Evolutionary conservation across 139 green algal species (phyloP), one percentile per base, ranked within the genome.

Genomic region (Nannochloris sp.): DNA sequence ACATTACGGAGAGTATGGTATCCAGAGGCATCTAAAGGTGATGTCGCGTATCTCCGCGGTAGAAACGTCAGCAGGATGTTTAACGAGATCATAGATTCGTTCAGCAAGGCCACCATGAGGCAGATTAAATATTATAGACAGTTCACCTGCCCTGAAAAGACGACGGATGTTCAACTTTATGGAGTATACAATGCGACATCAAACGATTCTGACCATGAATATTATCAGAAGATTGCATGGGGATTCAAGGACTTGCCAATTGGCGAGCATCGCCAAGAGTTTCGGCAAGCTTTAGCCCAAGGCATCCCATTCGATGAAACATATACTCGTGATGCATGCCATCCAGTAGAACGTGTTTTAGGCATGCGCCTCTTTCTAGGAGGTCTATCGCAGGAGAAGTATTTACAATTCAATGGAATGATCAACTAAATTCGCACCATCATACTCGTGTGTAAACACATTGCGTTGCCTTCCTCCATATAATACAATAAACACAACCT

Each of bases 281-380:
- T 34, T 16, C 12, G 15, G 18, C 12, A 53, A 21, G 46, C 46
- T 19, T 0, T 53, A 6, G 46, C 5, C 0, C 18, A 2, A 3
- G 46, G 46, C 8, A 53, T 53, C 6, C 46, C 46, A 25, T 53
- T 53, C n/a, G 46, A 21, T 6, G 18, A 53, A 1, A 2, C 16
- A 53, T 21, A 53, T 23, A 36, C 19, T 58, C n/a, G 12, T 31
- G 19, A 31, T 29, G 19, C 7, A 19, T 54, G 46, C 10, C 23
- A 58, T 36, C 50, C 50, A 31, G 5, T 44, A 5, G 68, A 74
- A 44, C 2, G 9, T 19, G 54, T 74, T 7, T 49, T 74, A 12
- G 68, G 68, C 37, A 74, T 74, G 68, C 56, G 60, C 1, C 11
- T 74, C 2, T 70, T 74, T 29, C 10, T 74, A 23, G 68, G 68